Evolutionary conservation across 352 stramenopile genomes (phyloP).

Genomic region (Pythium scleroteichum): DNA sequence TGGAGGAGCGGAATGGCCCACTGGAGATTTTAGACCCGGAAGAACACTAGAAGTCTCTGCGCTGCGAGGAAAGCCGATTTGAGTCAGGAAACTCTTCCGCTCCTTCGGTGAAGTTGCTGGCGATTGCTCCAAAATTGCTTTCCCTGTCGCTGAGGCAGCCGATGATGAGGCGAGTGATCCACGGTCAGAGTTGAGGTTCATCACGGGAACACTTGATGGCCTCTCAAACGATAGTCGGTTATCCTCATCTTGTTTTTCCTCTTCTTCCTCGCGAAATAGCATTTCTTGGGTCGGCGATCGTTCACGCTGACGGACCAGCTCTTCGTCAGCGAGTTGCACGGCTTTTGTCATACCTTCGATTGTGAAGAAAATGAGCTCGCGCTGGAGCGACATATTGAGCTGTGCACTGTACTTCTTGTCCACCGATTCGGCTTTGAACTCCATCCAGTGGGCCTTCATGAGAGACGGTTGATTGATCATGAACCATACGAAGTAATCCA

Average conservation of each 20-base stretch:
- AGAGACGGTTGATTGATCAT: constrained; percentile 74
- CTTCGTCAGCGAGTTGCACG: constrained; percentile 68
- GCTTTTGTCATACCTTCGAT: constrained; percentile 85
- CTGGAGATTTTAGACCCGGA: constrained; percentile 15
- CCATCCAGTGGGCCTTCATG: constrained; percentile 66
- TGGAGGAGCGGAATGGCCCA: constrained; percentile 1
- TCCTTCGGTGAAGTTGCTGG: not conserved
- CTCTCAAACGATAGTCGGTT: constrained; percentile 11
- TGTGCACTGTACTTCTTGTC: constrained; percentile 86
- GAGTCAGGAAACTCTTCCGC: constrained; percentile 24
- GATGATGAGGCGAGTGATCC: not conserved
- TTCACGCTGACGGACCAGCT: constrained; percentile 44
- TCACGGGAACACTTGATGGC: constrained; percentile 15
- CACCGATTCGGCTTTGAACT: constrained; percentile 72
- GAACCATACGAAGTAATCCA: constrained; percentile 88
- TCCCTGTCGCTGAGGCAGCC: not conserved
- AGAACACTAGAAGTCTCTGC: constrained; percentile 15
- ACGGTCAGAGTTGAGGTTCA: constrained; percentile 16
- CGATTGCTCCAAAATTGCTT: too few relatives aligned
- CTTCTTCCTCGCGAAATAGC: constrained; percentile 27
- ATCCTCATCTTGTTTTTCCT: constrained; percentile 15
- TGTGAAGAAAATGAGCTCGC: constrained; percentile 90
- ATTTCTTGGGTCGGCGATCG: constrained; percentile 53
- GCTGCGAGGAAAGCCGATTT: constrained; percentile 24
- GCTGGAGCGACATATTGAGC: constrained; percentile 84